These are phyloP conservation scores for Penicillium steckii DNA, from an alignment of 495 filamentous ascomycete genomes.

Conservation along the genomic window DNA sequence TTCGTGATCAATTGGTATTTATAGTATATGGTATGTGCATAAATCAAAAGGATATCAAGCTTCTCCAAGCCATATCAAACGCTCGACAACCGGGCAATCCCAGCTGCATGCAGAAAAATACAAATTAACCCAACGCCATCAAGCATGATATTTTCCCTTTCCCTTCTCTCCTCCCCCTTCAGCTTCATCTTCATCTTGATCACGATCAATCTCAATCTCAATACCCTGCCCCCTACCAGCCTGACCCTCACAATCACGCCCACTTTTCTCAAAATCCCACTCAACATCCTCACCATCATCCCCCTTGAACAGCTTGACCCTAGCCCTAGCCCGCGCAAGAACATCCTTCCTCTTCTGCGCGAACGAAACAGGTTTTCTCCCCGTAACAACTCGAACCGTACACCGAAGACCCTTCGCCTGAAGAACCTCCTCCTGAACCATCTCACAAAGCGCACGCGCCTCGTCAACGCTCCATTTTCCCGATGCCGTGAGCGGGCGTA, in stretches of 20 bases:
- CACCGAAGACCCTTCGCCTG: conserved; percentile 39
- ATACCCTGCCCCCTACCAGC: not conserved
- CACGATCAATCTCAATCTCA: not conserved
- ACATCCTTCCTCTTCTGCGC: conserved; percentile 24
- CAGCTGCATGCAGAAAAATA: conserved; percentile 6
- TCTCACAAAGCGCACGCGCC: conserved; percentile 54
- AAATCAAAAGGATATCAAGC: not conserved
- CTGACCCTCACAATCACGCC: not conserved
- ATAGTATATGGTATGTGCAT: too few species aligned
- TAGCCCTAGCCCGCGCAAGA: conserved; percentile 19
- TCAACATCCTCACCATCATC: not conserved
- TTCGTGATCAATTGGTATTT: too few species aligned
- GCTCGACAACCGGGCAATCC: not conserved
- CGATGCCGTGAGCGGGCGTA: conserved; percentile 60
- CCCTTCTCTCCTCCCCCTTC: not conserved
- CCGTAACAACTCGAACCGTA: conserved; percentile 54
- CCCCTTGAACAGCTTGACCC: conserved; percentile 4
- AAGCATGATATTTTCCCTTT: not conserved
- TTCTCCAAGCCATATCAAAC: not conserved
- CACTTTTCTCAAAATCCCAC: not conserved
- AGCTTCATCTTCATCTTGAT: not conserved
- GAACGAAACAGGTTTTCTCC: conserved; percentile 50
- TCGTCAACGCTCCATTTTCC: conserved; percentile 55
- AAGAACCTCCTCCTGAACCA: conserved; percentile 52
- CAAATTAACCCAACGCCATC: not conserved